phyloP scores from a whole-genome alignment of 805 yeast species.

The Candida yuanshanica region DNA sequence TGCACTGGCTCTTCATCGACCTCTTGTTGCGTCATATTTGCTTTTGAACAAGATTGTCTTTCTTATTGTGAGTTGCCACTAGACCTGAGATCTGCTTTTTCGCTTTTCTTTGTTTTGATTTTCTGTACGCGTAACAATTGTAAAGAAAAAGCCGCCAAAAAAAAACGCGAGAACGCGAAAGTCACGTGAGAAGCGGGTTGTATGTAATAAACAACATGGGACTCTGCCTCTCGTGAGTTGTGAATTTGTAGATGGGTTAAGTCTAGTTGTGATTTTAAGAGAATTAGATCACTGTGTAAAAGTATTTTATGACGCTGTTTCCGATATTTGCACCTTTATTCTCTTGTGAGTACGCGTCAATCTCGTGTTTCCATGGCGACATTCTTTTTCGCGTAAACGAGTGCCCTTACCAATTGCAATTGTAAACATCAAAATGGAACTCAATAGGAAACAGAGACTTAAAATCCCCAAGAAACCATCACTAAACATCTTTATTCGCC shows the following conservation, averaged over 20 bases:
- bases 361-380: not conserved
- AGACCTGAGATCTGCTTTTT: no score
- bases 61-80: not conserved
- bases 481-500: no score
- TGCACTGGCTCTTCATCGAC: slow-evolving; percentile 3
- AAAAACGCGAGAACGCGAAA: slow-evolving; percentile 13
- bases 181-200: slow-evolving; percentile 1
- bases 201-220: no score
- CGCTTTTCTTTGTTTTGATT: slow-evolving; percentile 12
- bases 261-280: no score
- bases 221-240: no score
- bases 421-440: not conserved
- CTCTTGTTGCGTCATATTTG: slow-evolving; percentile 11
- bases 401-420: not conserved
- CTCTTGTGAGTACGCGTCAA: no score
- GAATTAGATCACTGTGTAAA: no score
- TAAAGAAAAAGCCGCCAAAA: not conserved
- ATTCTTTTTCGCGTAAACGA: not conserved
- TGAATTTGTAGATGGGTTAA: no score
- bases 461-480: no score
- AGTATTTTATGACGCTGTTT: no score
- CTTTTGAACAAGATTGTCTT: not conserved
- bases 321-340: no score
- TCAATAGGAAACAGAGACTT: not conserved
- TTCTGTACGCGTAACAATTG: not conserved